Conservation (phyloP, 78 protist genomes). For the Cavenderia fasciculata region DNA sequence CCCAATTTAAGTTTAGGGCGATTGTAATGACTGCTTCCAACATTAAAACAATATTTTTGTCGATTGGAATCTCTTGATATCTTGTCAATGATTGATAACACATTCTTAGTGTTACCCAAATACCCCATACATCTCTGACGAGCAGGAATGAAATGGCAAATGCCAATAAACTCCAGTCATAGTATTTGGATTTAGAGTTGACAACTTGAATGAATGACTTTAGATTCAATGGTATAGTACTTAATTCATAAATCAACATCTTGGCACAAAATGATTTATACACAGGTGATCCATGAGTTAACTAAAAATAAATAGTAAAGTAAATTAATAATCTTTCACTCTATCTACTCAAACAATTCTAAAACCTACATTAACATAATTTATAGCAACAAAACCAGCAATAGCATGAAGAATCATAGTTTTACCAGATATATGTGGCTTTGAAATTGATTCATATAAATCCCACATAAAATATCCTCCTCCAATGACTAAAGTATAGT, state of each 20-base stretch:
- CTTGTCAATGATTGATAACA: neutral
- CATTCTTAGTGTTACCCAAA: neutral
- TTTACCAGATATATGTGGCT: conserved; percentile 18
- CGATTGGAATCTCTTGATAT: neutral
- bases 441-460: neutral
- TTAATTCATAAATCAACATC: conserved; percentile 19
- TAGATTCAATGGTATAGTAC: conserved; percentile 40
- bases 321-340: neutral
- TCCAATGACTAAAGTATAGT: neutral
- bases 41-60: conserved; percentile 13
- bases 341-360: neutral
- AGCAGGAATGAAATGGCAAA: conserved; percentile 30
- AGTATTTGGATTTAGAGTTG: conserved; percentile 26
- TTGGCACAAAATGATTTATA: neutral
- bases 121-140: conserved; percentile 1
- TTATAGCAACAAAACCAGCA: conserved; percentile 6
- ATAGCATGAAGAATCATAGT: conserved; percentile 47
- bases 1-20: neutral
- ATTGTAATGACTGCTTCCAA: neutral
- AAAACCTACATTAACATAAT: conserved; percentile 38
- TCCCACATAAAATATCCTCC: conserved; percentile 66
- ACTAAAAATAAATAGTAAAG: neutral
- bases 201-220: conserved; percentile 31
- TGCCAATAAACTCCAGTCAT: neutral
- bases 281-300: conserved; percentile 25